Evolutionary conservation across 2,329 filamentous ascomycete genomes (phyloP).

Genomic region (Aspergillus pseudonomiae): DNA sequence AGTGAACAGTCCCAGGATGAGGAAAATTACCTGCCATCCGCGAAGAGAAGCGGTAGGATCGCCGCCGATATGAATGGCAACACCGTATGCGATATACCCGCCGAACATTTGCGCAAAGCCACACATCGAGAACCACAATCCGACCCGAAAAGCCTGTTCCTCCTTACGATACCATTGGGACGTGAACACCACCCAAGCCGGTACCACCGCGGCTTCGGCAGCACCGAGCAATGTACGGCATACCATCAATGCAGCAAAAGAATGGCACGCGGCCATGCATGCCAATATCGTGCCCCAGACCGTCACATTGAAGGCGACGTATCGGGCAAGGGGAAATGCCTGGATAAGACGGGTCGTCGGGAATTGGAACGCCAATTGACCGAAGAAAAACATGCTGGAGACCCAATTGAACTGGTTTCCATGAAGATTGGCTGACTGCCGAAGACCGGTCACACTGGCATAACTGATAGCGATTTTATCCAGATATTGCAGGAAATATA

Average conservation of each 20-base stretch:
- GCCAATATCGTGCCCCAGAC: conserved; percentile 37
- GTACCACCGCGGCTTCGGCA: conserved; percentile 49
- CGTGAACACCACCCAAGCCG: conserved; percentile 32
- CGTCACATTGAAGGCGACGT: conserved; percentile 39
- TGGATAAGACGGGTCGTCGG: conserved; percentile 45
- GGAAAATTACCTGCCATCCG: conserved; percentile 44
- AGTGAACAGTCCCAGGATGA: conserved; percentile 42
- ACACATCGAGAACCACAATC: conserved; percentile 35
- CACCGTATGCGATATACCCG: conserved; percentile 42
- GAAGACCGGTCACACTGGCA: conserved; percentile 32
- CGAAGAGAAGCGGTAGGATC: conserved; percentile 32
- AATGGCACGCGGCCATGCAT: conserved; percentile 39
- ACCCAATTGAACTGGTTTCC: conserved; percentile 52
- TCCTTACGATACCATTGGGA: conserved; percentile 37
- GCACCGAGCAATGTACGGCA: conserved; percentile 56
- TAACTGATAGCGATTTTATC: conserved; percentile 31
- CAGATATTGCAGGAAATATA: conserved; percentile 35
- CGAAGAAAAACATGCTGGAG: conserved; percentile 33
- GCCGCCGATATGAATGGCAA: conserved; percentile 29
- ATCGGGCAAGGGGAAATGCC: conserved; percentile 43
- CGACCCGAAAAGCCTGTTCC: conserved; percentile 36
- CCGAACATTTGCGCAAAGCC: conserved; percentile 42
- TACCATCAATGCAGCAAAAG: conserved; percentile 53
- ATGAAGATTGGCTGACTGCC: conserved; percentile 36
- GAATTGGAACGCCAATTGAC: conserved; percentile 37